These are phyloP conservation scores for Thuidium tamariscinum DNA, from an alignment of 225 moss, liverwort and hornwort species.

Conservation along the genomic window DNA sequence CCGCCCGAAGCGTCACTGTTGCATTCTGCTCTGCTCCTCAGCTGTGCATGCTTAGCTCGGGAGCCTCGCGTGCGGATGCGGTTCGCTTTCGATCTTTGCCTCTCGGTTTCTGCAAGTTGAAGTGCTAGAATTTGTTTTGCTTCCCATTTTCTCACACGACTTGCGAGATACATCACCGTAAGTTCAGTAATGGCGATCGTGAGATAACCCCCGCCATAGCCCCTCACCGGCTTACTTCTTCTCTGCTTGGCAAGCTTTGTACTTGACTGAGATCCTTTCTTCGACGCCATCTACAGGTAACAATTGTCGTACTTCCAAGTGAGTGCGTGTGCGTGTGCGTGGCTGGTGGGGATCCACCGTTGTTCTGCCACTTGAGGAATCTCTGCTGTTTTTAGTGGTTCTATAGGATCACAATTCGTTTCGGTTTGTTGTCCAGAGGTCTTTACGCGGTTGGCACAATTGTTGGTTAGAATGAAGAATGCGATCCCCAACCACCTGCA, in stretches of 20 bases:
- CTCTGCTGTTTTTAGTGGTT: not conserved
- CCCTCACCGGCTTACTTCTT: not conserved
- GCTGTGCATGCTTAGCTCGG: too few relatives aligned
- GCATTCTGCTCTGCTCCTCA: too few relatives aligned
- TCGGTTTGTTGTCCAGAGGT: not conserved
- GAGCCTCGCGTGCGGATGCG: too few relatives aligned
- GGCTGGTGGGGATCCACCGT: not conserved
- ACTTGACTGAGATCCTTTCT: not conserved
- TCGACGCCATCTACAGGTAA: not conserved
- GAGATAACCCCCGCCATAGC: not conserved
- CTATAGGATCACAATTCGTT: not conserved
- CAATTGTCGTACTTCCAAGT: too few relatives aligned
- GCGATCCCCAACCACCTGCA: too few relatives aligned
- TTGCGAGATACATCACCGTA: too few relatives aligned
- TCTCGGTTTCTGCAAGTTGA: too few relatives aligned
- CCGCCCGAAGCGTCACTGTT: too few relatives aligned
- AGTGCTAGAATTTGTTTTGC: too few relatives aligned
- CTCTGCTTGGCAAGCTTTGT: not conserved
- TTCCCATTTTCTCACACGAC: too few relatives aligned
- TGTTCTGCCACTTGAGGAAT: not conserved
- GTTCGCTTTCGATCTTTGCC: too few relatives aligned
- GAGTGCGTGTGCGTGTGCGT: rapidly evolving
- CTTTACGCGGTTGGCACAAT: not conserved
- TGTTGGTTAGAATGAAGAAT: not conserved
- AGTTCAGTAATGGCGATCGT: not conserved